phyloP scores from a whole-genome alignment of 495 filamentous ascomycete species.

The Trichoderma erinaceum region DNA sequence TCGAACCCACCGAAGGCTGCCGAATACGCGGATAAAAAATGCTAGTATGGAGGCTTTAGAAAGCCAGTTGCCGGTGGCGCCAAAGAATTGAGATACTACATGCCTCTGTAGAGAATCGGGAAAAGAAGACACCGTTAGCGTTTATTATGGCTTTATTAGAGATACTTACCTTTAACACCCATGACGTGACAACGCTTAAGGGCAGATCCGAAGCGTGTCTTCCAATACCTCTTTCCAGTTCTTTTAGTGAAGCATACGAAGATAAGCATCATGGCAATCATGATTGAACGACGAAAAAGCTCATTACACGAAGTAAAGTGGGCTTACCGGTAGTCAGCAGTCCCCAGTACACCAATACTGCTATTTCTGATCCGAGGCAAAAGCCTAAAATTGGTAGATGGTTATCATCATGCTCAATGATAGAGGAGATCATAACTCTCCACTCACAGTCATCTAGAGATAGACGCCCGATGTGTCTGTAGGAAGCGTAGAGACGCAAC shows the following conservation, averaged over 20 bases:
- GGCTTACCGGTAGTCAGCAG: conserved; percentile 1
- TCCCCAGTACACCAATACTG: conserved; percentile 7
- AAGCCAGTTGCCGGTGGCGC: background rate
- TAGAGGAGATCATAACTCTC: background rate
- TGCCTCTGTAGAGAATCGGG: background rate
- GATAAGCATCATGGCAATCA: background rate
- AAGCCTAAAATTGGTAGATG: conserved; percentile 15
- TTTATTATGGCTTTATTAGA: background rate
- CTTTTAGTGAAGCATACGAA: background rate
- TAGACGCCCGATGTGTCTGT: background rate
- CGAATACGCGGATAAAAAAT: background rate
- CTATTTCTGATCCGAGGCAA: background rate
- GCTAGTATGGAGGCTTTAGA: background rate
- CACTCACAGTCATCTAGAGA: conserved; percentile 12
- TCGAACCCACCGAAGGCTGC: background rate
- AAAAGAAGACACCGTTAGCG: background rate
- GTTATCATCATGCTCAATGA: background rate
- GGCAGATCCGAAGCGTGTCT: conserved; percentile 1
- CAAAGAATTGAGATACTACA: background rate
- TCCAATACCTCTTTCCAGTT: background rate
- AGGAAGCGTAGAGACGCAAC: background rate
- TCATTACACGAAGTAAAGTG: background rate
- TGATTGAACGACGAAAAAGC: background rate
- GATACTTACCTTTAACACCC: conserved; percentile 14
- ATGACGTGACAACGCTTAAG: conserved; percentile 4